These are phyloP conservation scores for Podila epigama DNA, from an alignment of 192 early-diverging fungal genomes.

Conservation along the genomic window DNA sequence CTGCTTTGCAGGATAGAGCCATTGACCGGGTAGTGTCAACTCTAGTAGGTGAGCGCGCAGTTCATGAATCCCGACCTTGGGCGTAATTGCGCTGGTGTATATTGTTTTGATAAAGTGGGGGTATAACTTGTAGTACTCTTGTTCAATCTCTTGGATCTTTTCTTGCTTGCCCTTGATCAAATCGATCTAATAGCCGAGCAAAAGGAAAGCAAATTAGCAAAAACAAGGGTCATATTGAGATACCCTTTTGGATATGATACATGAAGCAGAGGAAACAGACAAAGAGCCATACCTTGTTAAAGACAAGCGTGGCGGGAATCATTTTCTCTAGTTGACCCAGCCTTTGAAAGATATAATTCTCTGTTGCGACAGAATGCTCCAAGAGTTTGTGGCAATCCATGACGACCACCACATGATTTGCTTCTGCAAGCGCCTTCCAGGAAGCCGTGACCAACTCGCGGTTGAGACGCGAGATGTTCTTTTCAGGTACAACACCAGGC, in stretches of 20 bases:
- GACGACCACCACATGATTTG: conserved; percentile 61
- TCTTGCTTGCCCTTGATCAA: conserved; percentile 39
- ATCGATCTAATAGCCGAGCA: conserved; percentile 58
- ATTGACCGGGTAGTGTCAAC: conserved; percentile 46
- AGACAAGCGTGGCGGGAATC: conserved; percentile 58
- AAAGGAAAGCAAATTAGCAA: background rate
- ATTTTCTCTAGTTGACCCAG: conserved; percentile 40
- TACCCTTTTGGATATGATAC: no score
- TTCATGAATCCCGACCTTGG: conserved; percentile 21
- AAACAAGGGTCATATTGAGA: no score
- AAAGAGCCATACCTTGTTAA: conserved; percentile 59
- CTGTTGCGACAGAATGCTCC: conserved; percentile 33
- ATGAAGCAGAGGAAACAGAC: no score
- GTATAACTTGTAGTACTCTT: conserved; percentile 44
- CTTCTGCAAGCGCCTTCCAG: conserved; percentile 65
- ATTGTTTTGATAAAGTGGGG: conserved; percentile 46
- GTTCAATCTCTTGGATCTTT: conserved; percentile 37
- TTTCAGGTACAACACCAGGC: conserved; percentile 61
- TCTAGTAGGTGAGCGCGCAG: conserved; percentile 36
- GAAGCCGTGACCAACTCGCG: conserved; percentile 61
- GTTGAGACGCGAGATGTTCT: conserved; percentile 54
- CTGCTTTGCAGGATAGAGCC: conserved; percentile 58
- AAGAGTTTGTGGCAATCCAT: conserved; percentile 58
- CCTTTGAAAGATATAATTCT: conserved; percentile 56
- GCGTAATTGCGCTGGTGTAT: conserved; percentile 20